Percentiles rank a stretch among this genome's conserved stretches.
Conservation (phyloP, 2,329 filamentous ascomycete species). For the Verticillium longisporum region DNA sequence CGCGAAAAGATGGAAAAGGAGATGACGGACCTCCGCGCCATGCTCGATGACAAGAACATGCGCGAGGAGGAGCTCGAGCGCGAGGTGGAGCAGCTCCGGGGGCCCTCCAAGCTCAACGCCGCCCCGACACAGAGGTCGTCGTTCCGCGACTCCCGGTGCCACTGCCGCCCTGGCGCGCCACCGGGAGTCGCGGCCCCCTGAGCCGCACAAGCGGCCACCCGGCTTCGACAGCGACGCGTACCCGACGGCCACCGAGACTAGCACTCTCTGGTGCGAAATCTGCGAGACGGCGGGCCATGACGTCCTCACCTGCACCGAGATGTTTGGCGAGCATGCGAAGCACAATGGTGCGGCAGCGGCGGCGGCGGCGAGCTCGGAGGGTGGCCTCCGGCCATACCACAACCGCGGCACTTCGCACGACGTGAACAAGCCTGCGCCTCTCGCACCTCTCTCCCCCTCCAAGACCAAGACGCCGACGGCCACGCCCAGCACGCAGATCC, state of each 20-base stretch:
- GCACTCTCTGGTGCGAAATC: slow-evolving; percentile 85
- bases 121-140: slow-evolving; percentile 44
- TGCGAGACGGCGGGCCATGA: slow-evolving; percentile 90
- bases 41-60: slow-evolving; percentile 64
- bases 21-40: slow-evolving; percentile 67
- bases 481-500: slow-evolving; percentile 35
- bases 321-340: slow-evolving; percentile 55
- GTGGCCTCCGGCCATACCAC: neutral
- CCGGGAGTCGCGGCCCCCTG: slow-evolving; percentile 38
- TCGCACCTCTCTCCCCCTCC: slow-evolving; percentile 49
- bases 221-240: slow-evolving; percentile 66
- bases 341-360: slow-evolving; percentile 16
- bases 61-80: slow-evolving; percentile 83
- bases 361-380: neutral
- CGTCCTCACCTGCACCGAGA: slow-evolving; percentile 88
- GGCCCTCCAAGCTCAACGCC: slow-evolving; percentile 15
- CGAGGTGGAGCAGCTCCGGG: slow-evolving; percentile 64
- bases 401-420: slow-evolving; percentile 21
- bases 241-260: slow-evolving; percentile 65
- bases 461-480: slow-evolving; percentile 35
- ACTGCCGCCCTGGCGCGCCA: slow-evolving; percentile 54
- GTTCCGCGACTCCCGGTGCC: slow-evolving; percentile 58
- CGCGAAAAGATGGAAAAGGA: slow-evolving; percentile 72
- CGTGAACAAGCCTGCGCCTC: slow-evolving; percentile 45
- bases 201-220: slow-evolving; percentile 45